These are phyloP conservation scores for Phoenix roebelenii DNA, from an alignment of 176 grass and related monocot species.

Conservation along the genomic window DNA sequence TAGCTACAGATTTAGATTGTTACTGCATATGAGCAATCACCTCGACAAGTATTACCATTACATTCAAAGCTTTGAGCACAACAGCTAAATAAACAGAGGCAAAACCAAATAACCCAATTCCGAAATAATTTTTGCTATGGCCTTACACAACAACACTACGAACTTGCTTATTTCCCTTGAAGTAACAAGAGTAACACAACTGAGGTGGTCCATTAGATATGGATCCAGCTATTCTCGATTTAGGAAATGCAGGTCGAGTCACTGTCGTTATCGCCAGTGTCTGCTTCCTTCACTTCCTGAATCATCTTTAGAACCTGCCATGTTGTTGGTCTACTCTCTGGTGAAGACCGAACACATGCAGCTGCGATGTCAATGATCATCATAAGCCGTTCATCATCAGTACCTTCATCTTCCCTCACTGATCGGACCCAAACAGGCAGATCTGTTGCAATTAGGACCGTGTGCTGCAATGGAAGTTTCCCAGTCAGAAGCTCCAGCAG, in stretches of 20 bases:
- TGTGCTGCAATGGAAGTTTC: slow-evolving; percentile 59
- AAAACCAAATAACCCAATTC: too few species aligned
- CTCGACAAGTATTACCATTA: too few species aligned
- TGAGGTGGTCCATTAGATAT: neutral
- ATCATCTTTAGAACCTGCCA: slow-evolving; percentile 99
- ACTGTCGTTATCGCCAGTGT: slow-evolving; percentile 60
- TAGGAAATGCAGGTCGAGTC: slow-evolving; percentile 67
- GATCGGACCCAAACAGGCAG: slow-evolving; percentile 55
- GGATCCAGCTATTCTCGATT: neutral
- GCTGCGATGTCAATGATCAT: slow-evolving; percentile 77
- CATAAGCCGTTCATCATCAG: slow-evolving; percentile 49
- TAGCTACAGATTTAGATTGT: too few species aligned
- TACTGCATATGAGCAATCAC: too few species aligned
- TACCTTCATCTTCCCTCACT: slow-evolving; percentile 47
- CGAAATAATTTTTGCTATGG: too few species aligned
- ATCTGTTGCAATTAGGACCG: slow-evolving; percentile 44
- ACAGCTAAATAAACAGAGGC: too few species aligned
- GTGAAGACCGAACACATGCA: slow-evolving; percentile 50
- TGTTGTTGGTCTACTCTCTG: slow-evolving; percentile 68
- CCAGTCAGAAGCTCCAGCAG: slow-evolving; percentile 79
- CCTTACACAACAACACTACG: too few species aligned
- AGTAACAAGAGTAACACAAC: too few species aligned
- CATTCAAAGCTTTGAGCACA: too few species aligned
- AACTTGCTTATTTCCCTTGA: too few species aligned
- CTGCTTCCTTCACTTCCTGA: slow-evolving; percentile 92